Conservation (phyloP, 345 rosid genomes). For the Murraya koenigii region DNA sequence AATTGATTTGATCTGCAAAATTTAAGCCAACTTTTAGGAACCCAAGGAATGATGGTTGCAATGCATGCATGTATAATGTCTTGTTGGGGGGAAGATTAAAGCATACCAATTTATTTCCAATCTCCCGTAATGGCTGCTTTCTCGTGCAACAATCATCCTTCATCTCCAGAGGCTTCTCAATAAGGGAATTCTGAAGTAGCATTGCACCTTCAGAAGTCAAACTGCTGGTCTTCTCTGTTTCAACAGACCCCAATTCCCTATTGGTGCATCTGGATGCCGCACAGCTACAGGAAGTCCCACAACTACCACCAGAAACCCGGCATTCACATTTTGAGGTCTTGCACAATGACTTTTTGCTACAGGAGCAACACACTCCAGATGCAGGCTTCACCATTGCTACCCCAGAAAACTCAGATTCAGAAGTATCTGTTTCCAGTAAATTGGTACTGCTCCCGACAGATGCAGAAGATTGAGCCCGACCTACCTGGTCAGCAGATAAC, state of each 20-base stretch:
- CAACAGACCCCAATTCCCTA: slow-evolving; percentile 33
- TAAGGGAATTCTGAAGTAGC: slow-evolving; percentile 28
- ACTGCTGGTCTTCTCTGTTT: slow-evolving; percentile 24
- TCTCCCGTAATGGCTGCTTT: slow-evolving; percentile 74
- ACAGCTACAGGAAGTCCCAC: slow-evolving; percentile 77
- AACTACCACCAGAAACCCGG: slow-evolving; percentile 55
- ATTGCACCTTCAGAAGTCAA: slow-evolving; percentile 32
- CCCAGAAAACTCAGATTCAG: slow-evolving; percentile 42
- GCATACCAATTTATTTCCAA: slow-evolving; percentile 63
- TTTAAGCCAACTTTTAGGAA: slow-evolving; percentile 8
- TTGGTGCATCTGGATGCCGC: slow-evolving; percentile 62
- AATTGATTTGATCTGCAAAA: slow-evolving; percentile 35
- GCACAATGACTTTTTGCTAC: slow-evolving; percentile 69
- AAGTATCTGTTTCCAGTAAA: slow-evolving; percentile 28
- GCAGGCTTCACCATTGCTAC: slow-evolving; percentile 24
- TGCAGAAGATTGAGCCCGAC: slow-evolving; percentile 35
- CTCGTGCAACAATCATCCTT: slow-evolving; percentile 36
- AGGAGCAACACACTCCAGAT: slow-evolving; percentile 64
- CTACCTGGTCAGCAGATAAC: slow-evolving; percentile 35
- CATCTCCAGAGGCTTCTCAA: slow-evolving; percentile 28
- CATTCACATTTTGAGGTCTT: slow-evolving; percentile 80
- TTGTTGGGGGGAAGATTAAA: not conserved
- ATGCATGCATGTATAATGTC: not conserved
- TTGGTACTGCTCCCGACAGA: slow-evolving; percentile 37
- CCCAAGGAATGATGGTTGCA: not conserved